These are phyloP conservation scores for Suillus decipiens DNA, from an alignment of 768 basidiomycete genomes.

Conservation along the genomic window DNA sequence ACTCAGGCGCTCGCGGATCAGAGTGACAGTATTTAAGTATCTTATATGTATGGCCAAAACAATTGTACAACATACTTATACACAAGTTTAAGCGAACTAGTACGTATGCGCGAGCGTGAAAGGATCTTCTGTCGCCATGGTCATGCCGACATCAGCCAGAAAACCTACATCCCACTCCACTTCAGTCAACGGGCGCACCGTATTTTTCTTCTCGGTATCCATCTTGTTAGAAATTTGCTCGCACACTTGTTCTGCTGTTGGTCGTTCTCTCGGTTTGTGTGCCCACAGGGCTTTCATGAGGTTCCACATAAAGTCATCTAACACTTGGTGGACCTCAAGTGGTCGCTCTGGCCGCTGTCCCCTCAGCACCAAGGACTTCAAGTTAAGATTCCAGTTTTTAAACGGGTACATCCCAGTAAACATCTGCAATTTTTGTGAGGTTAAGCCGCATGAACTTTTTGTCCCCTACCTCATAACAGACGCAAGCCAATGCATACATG, in stretches of 20 bases:
- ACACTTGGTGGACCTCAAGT: background rate
- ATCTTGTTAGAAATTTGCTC: background rate
- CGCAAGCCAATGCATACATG: slow-evolving; percentile 44
- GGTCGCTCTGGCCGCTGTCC: background rate
- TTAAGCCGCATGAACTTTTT: background rate
- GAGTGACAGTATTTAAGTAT: background rate
- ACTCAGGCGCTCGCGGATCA: background rate
- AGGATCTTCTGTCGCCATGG: background rate
- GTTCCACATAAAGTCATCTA: slow-evolving; percentile 12
- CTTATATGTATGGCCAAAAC: background rate
- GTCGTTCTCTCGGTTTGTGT: background rate
- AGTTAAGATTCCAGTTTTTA: background rate
- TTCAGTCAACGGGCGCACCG: background rate
- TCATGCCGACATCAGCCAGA: slow-evolving; percentile 2
- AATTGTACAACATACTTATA: background rate
- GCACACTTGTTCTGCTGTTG: slow-evolving; percentile 4
- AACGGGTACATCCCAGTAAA: slow-evolving; percentile 2
- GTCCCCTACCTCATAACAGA: slow-evolving; percentile 38
- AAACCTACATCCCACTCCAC: slow-evolving; percentile 5
- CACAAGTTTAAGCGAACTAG: background rate
- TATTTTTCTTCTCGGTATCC: background rate
- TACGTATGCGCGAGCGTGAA: background rate
- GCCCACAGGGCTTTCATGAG: slow-evolving; percentile 6
- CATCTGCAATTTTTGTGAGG: slow-evolving; percentile 8
- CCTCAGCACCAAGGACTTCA: fast-evolving